Conservation (phyloP, 176 grass and related monocot species). For the Oryza nivara region DNA sequence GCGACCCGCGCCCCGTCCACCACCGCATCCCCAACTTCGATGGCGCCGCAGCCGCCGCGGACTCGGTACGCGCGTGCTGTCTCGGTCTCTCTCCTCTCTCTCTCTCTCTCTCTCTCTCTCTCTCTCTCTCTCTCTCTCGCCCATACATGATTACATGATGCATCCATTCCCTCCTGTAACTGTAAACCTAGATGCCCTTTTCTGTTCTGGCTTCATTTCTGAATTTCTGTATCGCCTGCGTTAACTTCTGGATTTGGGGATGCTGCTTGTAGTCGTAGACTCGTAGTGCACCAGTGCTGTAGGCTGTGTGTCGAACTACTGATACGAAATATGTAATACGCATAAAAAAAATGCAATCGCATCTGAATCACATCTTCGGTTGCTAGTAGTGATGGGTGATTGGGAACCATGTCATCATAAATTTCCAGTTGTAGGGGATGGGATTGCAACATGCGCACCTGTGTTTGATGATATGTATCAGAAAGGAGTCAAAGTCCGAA, state of each 20-base stretch:
- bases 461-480: too few relatives aligned
- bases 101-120: not conserved
- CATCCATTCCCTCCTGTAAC: too few relatives aligned
- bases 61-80: conserved; percentile 41
- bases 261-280: not conserved
- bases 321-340: not conserved
- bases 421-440: not conserved
- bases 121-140: not conserved
- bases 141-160: too few relatives aligned
- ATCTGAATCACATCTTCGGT: not conserved
- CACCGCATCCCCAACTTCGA: conserved; percentile 97
- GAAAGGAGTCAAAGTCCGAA: not conserved
- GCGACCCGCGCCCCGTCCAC: conserved; percentile 85
- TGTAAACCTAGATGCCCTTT: not conserved
- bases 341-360: too few relatives aligned
- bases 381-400: too few relatives aligned
- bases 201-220: not conserved
- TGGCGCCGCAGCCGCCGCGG: conserved; percentile 62
- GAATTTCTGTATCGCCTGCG: not conserved
- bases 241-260: not conserved
- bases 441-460: not conserved
- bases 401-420: not conserved
- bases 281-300: too few relatives aligned
- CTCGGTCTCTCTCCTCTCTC: too few relatives aligned
- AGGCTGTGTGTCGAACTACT: not conserved